Conservation (phyloP, 371 early-diverging fungal species). For the Haplosporangium sp. region DNA sequence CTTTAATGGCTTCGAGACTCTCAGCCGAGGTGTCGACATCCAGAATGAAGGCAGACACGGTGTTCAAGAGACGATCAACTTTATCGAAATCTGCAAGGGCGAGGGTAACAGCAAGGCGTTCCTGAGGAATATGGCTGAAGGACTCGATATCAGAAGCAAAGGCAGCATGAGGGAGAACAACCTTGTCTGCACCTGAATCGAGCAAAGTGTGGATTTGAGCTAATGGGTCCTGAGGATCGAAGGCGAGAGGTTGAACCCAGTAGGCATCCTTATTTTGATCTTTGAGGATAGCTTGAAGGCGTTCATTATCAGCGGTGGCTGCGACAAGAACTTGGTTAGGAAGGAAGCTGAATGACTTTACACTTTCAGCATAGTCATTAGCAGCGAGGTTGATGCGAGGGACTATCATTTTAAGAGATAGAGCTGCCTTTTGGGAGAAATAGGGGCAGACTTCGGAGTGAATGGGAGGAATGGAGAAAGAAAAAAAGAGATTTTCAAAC, state of each 20-base stretch:
- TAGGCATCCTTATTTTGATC: slow-evolving; percentile 56
- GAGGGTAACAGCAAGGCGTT: slow-evolving; percentile 48
- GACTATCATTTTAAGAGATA: slow-evolving; percentile 60
- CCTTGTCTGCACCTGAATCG: slow-evolving; percentile 72
- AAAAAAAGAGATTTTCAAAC: slow-evolving; percentile 4
- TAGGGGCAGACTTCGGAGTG: neutral
- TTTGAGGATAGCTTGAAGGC: slow-evolving; percentile 29
- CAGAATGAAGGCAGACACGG: slow-evolving; percentile 46
- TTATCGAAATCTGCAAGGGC: slow-evolving; percentile 30
- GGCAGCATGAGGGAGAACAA: slow-evolving; percentile 61
- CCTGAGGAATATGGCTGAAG: slow-evolving; percentile 52
- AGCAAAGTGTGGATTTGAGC: slow-evolving; percentile 63
- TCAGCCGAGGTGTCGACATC: slow-evolving; percentile 47
- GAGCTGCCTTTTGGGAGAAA: neutral
- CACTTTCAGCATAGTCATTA: slow-evolving; percentile 55
- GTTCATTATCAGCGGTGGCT: slow-evolving; percentile 34
- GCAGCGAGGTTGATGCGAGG: slow-evolving; percentile 63
- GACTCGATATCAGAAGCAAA: slow-evolving; percentile 38
- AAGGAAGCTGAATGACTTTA: slow-evolving; percentile 61
- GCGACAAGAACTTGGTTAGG: slow-evolving; percentile 51
- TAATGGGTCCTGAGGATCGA: slow-evolving; percentile 59
- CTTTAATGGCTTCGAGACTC: slow-evolving; percentile 50
- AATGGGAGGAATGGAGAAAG: neutral
- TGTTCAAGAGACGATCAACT: slow-evolving; percentile 14
- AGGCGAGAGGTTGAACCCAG: slow-evolving; percentile 63